These are phyloP conservation scores for Hortiboletus flavorubellus DNA, from an alignment of 768 basidiomycete genomes.

Conservation along the genomic window DNA sequence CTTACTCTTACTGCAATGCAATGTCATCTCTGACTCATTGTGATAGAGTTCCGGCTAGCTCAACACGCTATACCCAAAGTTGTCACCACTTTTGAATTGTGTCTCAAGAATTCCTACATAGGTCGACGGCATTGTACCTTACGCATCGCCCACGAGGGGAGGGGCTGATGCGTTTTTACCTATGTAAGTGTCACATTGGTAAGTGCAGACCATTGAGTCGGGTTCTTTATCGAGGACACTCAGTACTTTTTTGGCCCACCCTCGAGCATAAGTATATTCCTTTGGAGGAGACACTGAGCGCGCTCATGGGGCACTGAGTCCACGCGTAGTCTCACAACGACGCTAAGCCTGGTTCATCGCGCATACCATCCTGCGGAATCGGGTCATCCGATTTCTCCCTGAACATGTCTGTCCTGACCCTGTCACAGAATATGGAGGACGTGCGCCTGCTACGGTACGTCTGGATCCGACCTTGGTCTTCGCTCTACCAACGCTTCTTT, in stretches of 20 bases:
- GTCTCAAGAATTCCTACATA: too few relatives aligned
- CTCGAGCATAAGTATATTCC: not conserved
- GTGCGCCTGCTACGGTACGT: not conserved
- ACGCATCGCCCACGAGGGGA: too few relatives aligned
- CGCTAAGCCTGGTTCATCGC: not conserved
- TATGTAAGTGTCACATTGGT: too few relatives aligned
- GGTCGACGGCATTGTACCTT: too few relatives aligned
- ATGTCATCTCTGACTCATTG: too few relatives aligned
- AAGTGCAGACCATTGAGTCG: too few relatives aligned
- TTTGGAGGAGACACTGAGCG: not conserved
- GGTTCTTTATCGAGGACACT: too few relatives aligned
- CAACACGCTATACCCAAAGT: too few relatives aligned
- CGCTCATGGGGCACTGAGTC: not conserved
- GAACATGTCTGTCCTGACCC: not conserved
- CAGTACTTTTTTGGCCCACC: not conserved
- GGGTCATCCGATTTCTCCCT: not conserved
- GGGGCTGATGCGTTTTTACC: too few relatives aligned
- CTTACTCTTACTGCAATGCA: too few relatives aligned
- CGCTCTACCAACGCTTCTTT: not conserved
- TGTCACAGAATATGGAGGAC: not conserved
- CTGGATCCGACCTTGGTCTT: not conserved
- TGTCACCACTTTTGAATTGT: too few relatives aligned
- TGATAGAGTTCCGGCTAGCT: too few relatives aligned
- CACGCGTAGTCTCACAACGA: not conserved
- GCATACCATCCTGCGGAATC: not conserved